These are phyloP conservation scores for Vitis vinifera DNA, from an alignment of 164 flowering plant species.

Conservation along the genomic window ASM3070453v1 NC_081809.1:8468501-8469000, in stretches of 20 bases:
- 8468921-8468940: conserved; percentile 49
- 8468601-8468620: conserved; percentile 46
- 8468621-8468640: conserved; percentile 47
- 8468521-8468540: conserved; percentile 4
- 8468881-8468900: conserved; percentile 50
- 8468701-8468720: neutral
- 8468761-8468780: conserved; percentile 1
- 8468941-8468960: conserved; percentile 49
- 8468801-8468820: conserved; percentile 38
- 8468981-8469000: conserved; percentile 51
- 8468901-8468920: conserved; percentile 50
- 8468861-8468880: conserved; percentile 45
- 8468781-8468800: conserved; percentile 26
- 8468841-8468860: conserved; percentile 37
- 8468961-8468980: conserved; percentile 46
- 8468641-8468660: conserved; percentile 42
- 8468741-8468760: neutral
- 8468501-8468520: neutral
- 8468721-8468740: neutral
- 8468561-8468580: conserved; percentile 48
- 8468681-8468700: neutral
- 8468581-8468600: conserved; percentile 47
- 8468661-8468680: conserved; percentile 18
- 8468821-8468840: conserved; percentile 40
- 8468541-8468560: conserved; percentile 36